Base-by-base conservation (phyloP, 768 basidiomycete species). In the Floccularia luteovirens region DNA sequence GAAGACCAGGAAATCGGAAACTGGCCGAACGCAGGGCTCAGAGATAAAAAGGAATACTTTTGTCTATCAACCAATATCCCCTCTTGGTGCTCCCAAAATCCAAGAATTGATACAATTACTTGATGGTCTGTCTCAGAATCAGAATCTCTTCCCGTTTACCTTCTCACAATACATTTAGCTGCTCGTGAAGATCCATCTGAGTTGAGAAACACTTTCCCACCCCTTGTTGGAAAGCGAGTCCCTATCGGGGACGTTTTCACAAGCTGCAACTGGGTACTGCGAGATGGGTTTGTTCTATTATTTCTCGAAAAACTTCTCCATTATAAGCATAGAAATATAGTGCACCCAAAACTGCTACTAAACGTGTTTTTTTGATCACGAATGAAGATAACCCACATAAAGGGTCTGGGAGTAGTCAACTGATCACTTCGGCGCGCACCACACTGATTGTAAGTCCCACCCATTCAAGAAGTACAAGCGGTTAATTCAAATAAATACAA, bases 291-390 rank as follows among this genome's bases (percentile, higher is more conserved):
- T 43, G 74, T 50, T 5, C 33, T 32, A 28, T 37, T 11, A 28
- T 34, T 38, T 20, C 2, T 23, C 21, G 16, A 14, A 14, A 7
- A 19, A 12, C 24, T 33, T 23, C 34, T 41, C 31, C 19, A 22
- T 38, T 20, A 21, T 14, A 25, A 28, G 38, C 27, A 16, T 31
- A 10, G 31, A 7, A 20, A 12, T 2, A 3, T 44, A 91, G 89
- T 8, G 85, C 88, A 5, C 80, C 82, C 16, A 90, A 92, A 53
- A 89, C 81, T 0, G 89, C 90, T 2, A 80, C 84, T n/a, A 93
- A 94, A 55, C 81, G 92, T 4, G 75, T 98, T 1, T 97, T 97
- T 56, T 64, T 94, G 27, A 86, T 99, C 31, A 98, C 96, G 0
- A 85, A 98, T 54, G 80, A 87, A 48, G 90, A 92, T 49, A 61